These are phyloP conservation scores for Penicillium crustosum DNA, from an alignment of 2,329 filamentous ascomycete genomes.

Conservation along the genomic window DNA sequence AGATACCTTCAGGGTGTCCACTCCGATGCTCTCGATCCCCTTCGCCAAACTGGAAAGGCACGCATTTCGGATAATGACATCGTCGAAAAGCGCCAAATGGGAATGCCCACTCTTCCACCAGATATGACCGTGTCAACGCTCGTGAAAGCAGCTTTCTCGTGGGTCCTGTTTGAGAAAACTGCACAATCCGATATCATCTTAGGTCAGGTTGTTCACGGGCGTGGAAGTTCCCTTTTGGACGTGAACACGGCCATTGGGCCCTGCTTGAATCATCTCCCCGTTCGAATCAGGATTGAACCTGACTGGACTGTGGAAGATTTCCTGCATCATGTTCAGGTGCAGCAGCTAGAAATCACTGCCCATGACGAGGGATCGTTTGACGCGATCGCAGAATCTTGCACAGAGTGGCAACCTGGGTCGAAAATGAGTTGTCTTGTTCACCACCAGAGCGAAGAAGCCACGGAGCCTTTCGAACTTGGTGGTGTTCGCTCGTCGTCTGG, in stretches of 20 bases:
- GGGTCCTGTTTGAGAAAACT: slow-evolving; percentile 4
- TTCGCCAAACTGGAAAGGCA: not conserved
- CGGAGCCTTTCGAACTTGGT: not conserved
- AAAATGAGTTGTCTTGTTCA: not conserved
- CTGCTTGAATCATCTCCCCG: slow-evolving; percentile 9
- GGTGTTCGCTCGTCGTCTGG: not conserved
- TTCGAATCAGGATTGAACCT: slow-evolving; percentile 5
- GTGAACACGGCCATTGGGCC: slow-evolving; percentile 9
- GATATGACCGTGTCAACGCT: slow-evolving; percentile 9
- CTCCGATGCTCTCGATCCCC: not conserved
- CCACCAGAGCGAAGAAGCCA: not conserved
- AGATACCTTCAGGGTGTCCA: not conserved
- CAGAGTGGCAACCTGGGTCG: not conserved
- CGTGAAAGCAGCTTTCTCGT: slow-evolving; percentile 11
- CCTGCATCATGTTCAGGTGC: slow-evolving; percentile 13
- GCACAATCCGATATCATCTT: slow-evolving; percentile 5
- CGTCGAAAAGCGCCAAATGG: not conserved
- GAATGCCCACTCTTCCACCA: not conserved
- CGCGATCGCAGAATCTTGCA: not conserved
- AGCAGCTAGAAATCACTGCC: slow-evolving; percentile 9
- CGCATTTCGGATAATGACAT: not conserved
- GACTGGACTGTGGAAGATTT: slow-evolving; percentile 9
- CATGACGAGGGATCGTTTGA: slow-evolving; percentile 5
- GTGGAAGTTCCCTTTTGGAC: slow-evolving; percentile 3
- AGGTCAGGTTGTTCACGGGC: slow-evolving; percentile 15